These are phyloP conservation scores for Agastache rugosa DNA, from an alignment of 257 asterid genomes.

Conservation along the genomic window DNA sequence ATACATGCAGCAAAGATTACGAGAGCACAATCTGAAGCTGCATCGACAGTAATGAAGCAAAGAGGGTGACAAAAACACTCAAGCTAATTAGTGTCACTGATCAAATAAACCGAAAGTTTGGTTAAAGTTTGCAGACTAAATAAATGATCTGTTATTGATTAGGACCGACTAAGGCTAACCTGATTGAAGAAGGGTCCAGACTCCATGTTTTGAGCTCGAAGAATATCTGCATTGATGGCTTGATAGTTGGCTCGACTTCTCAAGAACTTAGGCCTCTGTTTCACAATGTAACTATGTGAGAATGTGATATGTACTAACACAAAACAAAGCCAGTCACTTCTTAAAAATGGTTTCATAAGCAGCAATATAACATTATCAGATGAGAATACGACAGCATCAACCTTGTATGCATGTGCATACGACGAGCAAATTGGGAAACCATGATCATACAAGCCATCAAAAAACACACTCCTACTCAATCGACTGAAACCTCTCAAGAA, in stretches of 20 bases:
- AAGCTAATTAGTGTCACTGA: neutral
- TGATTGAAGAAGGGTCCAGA: slow-evolving; percentile 84
- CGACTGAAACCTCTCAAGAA: neutral
- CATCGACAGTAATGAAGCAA: neutral
- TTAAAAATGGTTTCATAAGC: neutral
- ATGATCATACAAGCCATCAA: neutral
- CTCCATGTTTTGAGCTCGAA: slow-evolving; percentile 89
- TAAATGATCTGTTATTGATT: neutral
- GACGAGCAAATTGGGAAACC: neutral
- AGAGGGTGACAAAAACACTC: neutral
- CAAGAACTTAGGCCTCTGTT: slow-evolving; percentile 81
- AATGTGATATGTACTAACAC: slow-evolving; percentile 17
- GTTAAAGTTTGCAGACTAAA: neutral
- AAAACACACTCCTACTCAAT: neutral
- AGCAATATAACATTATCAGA: neutral
- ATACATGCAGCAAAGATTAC: neutral
- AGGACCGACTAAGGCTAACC: slow-evolving; percentile 37
- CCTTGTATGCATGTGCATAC: neutral
- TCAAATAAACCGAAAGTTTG: neutral
- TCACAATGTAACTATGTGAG: slow-evolving; percentile 28
- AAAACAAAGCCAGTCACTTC: slow-evolving; percentile 41
- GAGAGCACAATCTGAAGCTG: neutral
- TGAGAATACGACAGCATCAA: neutral
- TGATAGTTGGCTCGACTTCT: slow-evolving; percentile 70
- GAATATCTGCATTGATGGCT: slow-evolving; percentile 76